Evolutionary conservation across 352 stramenopile genomes (phyloP).

Genomic region (Globisporangium cylindrosporum): DNA sequence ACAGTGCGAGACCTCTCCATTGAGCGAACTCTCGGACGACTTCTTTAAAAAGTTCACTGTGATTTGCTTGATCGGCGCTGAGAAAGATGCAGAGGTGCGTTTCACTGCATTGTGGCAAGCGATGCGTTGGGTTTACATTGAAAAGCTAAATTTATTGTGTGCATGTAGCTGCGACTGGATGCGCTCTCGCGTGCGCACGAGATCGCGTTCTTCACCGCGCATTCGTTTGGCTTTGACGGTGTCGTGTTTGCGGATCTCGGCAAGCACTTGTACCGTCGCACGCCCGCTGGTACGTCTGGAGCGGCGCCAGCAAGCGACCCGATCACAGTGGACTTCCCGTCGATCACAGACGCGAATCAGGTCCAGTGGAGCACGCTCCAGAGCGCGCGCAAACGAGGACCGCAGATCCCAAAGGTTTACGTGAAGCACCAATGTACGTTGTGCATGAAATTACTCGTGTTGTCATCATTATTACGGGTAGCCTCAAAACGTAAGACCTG

Average conservation of each 20-base stretch:
- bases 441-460: not conserved
- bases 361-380: conserved; percentile 64
- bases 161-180: conserved; percentile 49
- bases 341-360: conserved; percentile 42
- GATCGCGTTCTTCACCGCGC: conserved; percentile 73
- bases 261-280: conserved; percentile 60
- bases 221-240: conserved; percentile 76
- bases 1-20: conserved; percentile 63
- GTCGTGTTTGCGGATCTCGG: conserved; percentile 81
- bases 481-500: not conserved
- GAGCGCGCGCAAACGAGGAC: conserved; percentile 64
- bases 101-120: not conserved
- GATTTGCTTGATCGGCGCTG: conserved; percentile 65
- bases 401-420: conserved; percentile 71
- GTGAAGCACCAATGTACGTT: conserved; percentile 74
- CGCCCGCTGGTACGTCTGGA: conserved; percentile 11
- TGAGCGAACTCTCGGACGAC: conserved; percentile 48
- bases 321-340: conserved; percentile 50
- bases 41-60: conserved; percentile 89
- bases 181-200: conserved; percentile 46
- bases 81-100: conserved; percentile 38
- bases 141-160: not conserved
- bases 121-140: not conserved
- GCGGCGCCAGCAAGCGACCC: conserved; percentile 30
- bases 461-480: not conserved